A percentile compares a stretch with the other conserved stretches of the same genome.
Evolutionary conservation across 2,329 filamentous ascomycete genomes (phyloP).

Genomic region (Rasamsonia emersonii): DNA sequence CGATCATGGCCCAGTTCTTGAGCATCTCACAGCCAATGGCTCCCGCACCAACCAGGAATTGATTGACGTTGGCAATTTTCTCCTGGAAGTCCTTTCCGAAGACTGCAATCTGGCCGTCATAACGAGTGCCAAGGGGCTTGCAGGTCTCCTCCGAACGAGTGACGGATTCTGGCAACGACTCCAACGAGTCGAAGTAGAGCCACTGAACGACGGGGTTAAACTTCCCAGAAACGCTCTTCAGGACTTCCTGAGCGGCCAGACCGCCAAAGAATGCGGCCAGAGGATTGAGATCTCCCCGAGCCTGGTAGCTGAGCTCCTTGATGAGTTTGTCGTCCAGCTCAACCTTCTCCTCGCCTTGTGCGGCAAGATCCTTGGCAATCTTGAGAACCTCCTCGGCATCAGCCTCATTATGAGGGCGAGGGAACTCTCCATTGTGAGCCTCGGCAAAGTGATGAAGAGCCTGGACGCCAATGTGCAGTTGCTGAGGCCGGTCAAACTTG

Average conservation of each 20-base stretch:
- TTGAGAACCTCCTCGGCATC: conserved; percentile 73
- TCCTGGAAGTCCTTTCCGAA: conserved; percentile 91
- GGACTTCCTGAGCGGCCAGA: conserved; percentile 82
- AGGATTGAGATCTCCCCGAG: conserved; percentile 78
- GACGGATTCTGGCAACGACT: conserved; percentile 72
- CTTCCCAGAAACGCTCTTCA: conserved; percentile 96
- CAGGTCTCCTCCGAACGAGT: conserved; percentile 78
- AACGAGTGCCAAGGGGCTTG: conserved; percentile 74
- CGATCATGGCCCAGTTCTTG: conserved; percentile 99
- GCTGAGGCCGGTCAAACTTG: conserved; percentile 90
- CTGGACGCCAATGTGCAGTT: conserved; percentile 87
- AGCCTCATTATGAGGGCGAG: conserved; percentile 71
- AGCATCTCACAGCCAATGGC: conserved; percentile 98
- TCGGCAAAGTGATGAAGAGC: conserved; percentile 81
- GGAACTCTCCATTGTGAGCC: conserved; percentile 60
- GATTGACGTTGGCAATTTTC: conserved; percentile 79
- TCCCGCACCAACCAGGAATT: conserved; percentile 92
- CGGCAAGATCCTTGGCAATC: conserved; percentile 64
- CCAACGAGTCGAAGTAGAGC: conserved; percentile 97
- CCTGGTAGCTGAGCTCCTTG: conserved; percentile 89
- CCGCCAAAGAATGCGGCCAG: conserved; percentile 96
- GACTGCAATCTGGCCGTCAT: conserved; percentile 95
- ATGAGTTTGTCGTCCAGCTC: conserved; percentile 90
- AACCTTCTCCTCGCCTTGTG: conserved; percentile 57
- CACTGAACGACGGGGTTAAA: conserved; percentile 94